phyloP scores from a whole-genome alignment of 768 basidiomycete genomes.

The Boletus tomentosulus region DNA sequence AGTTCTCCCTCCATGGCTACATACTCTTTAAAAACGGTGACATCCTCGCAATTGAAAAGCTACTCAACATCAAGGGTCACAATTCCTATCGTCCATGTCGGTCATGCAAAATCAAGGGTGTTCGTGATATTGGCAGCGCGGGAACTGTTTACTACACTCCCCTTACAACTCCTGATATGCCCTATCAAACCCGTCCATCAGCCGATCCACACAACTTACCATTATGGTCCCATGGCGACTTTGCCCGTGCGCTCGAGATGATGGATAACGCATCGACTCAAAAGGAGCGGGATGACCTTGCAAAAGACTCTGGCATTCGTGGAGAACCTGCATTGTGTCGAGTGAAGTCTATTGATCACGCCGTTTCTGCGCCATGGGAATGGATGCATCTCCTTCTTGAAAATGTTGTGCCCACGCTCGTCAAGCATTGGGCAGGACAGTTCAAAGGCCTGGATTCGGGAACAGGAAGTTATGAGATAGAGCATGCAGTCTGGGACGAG shows the following conservation, averaged over 20 bases:
- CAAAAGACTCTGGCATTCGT: too few species aligned
- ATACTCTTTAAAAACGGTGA: slow-evolving; percentile 31
- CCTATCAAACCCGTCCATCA: too few species aligned
- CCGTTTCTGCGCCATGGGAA: not conserved
- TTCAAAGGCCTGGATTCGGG: slow-evolving; percentile 35
- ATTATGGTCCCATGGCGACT: not conserved
- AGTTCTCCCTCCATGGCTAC: slow-evolving; percentile 37
- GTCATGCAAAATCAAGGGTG: slow-evolving; percentile 32
- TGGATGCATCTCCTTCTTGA: not conserved
- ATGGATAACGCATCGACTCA: too few species aligned
- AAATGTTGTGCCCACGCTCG: not conserved
- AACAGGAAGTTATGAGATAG: slow-evolving; percentile 26
- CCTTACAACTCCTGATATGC: too few species aligned
- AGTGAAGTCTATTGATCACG: too few species aligned
- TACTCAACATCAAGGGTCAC: slow-evolving; percentile 35
- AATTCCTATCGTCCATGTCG: slow-evolving; percentile 40
- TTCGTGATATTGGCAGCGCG: too few species aligned
- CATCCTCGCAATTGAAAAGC: slow-evolving; percentile 32
- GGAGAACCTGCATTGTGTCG: too few species aligned
- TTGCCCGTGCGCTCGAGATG: too few species aligned
- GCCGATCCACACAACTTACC: too few species aligned
- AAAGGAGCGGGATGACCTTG: too few species aligned
- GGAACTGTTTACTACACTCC: slow-evolving; percentile 12
- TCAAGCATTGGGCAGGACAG: not conserved
- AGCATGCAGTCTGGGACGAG: slow-evolving; percentile 35